Evolutionary conservation across 108 stramenopile species (phyloP).

Genomic region (Fragilariopsis cylindrus): DNA sequence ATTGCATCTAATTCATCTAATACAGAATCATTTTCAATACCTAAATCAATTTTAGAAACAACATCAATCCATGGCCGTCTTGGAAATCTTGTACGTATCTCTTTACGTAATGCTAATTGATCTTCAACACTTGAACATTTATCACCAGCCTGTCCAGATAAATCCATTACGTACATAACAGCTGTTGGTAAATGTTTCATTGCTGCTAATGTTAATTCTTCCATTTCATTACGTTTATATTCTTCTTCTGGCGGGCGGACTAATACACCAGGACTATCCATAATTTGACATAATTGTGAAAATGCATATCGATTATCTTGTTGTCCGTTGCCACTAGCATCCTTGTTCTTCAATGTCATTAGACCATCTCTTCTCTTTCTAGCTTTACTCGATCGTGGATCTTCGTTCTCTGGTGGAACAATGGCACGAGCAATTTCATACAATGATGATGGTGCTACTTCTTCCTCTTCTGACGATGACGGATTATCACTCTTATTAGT

Average conservation of each 20-base stretch:
- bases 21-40: conserved; percentile 62
- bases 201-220: conserved; percentile 92
- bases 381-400: conserved; percentile 19
- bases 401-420: conserved; percentile 30
- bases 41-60: conserved; percentile 89
- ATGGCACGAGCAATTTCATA: conserved; percentile 47
- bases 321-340: conserved; percentile 12
- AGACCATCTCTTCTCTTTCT: not conserved
- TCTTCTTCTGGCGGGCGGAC: conserved; percentile 60
- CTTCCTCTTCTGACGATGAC: not conserved
- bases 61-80: conserved; percentile 96
- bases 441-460: not conserved
- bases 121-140: conserved; percentile 81
- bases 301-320: conserved; percentile 41
- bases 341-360: conserved; percentile 12
- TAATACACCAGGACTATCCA: conserved; percentile 95
- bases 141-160: conserved; percentile 88
- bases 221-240: conserved; percentile 92
- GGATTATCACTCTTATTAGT: conserved; percentile 28
- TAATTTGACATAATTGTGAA: conserved; percentile 72
- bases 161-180: conserved; percentile 97
- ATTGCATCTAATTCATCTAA: conserved; percentile 69
- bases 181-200: conserved; percentile 95
- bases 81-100: conserved; percentile 80
- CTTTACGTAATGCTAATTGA: conserved; percentile 82